These are phyloP conservation scores for Waltergamsia citrina DNA, from an alignment of 2,329 filamentous ascomycete species.

Conservation along the genomic window DNA sequence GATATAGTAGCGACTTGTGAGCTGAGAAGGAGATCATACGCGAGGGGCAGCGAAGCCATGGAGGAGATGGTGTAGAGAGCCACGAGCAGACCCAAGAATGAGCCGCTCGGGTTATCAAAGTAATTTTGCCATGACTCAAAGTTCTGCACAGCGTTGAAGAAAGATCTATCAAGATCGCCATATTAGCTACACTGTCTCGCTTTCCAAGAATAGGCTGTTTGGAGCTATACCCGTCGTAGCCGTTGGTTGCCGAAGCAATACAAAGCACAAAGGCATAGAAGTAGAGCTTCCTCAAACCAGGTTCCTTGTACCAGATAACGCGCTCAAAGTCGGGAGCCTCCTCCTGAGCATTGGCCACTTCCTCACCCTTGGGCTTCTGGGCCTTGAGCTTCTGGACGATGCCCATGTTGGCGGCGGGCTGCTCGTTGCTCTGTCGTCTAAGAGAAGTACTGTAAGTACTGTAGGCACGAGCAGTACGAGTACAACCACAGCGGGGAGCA, in stretches of 20 bases:
- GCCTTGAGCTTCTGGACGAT: too few relatives aligned
- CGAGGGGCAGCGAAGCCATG: constrained; percentile 34
- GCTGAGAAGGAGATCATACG: constrained; percentile 6
- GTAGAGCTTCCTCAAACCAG: too few relatives aligned
- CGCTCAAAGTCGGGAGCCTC: too few relatives aligned
- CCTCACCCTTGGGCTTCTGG: constrained; percentile 6
- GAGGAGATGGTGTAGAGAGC: constrained; percentile 42
- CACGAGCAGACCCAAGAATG: constrained; percentile 35
- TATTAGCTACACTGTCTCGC: background rate
- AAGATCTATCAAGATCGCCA: constrained; percentile 10
- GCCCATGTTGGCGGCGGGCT: background rate
- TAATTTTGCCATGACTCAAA: constrained; percentile 42
- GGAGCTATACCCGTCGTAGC: constrained; percentile 19
- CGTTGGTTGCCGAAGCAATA: too few relatives aligned
- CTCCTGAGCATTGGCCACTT: constrained; percentile 18
- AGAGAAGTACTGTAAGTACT: too few relatives aligned
- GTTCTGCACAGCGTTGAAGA: constrained; percentile 49
- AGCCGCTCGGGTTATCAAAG: constrained; percentile 29
- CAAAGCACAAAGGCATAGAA: too few relatives aligned
- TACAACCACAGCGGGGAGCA: too few relatives aligned
- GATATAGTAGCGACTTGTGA: background rate
- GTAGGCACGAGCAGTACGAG: too few relatives aligned
- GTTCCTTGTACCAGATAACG: too few relatives aligned
- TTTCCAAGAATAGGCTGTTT: background rate
- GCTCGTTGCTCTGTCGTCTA: too few relatives aligned